Evolutionary conservation across 345 rosid species (phyloP).

Genomic region (Linum lewisii): DNA sequence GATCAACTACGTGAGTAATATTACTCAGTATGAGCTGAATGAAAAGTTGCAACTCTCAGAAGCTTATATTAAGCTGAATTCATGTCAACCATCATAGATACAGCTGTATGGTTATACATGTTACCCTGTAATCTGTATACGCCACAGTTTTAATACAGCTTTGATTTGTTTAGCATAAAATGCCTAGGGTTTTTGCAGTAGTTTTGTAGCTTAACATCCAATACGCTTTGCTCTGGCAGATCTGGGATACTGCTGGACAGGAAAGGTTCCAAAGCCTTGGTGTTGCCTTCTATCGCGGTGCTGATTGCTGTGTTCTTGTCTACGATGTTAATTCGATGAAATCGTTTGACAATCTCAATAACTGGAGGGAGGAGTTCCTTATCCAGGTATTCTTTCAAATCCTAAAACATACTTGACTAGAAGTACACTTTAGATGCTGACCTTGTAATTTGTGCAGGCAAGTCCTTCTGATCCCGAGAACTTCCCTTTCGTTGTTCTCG

Average conservation of each 20-base stretch:
- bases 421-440: neutral
- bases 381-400: conserved; percentile 8
- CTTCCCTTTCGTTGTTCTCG: conserved; percentile 32
- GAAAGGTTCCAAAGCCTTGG: conserved; percentile 20
- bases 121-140: no score
- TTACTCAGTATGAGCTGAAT: neutral
- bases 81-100: neutral
- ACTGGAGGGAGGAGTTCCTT: conserved; percentile 17
- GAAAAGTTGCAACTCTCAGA: neutral
- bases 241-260: conserved; percentile 19
- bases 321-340: conserved; percentile 17
- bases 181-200: neutral
- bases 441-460: conserved; percentile 13
- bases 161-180: no score
- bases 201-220: neutral
- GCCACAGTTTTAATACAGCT: no score
- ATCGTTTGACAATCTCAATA: conserved; percentile 16
- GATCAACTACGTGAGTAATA: neutral
- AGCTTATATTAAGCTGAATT: neutral
- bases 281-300: conserved; percentile 16
- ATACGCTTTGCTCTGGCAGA: conserved; percentile 1
- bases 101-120: no score
- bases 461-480: conserved; percentile 33
- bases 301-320: conserved; percentile 17
- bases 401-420: neutral